Evolutionary conservation across 495 filamentous ascomycete genomes (phyloP).

Genomic region (Aspergillus cristatus): DNA sequence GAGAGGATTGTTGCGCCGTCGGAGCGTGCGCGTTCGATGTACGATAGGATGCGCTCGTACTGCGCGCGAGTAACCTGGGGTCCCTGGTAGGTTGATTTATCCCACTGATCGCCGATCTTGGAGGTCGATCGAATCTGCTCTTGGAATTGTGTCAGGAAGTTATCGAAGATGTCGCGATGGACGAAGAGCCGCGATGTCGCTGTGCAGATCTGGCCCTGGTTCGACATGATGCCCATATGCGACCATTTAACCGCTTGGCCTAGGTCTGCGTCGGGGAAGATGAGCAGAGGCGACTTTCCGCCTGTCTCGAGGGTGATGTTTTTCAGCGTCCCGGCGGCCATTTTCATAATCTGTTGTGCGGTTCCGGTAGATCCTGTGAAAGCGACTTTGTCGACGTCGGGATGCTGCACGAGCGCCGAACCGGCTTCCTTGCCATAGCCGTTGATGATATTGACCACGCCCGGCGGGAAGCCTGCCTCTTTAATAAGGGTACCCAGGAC

Average conservation of each 20-base stretch:
- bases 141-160: slow-evolving; percentile 68
- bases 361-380: slow-evolving; percentile 84
- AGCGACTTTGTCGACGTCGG: slow-evolving; percentile 77
- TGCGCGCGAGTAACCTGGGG: slow-evolving; percentile 83
- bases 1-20: slow-evolving; percentile 71
- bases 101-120: slow-evolving; percentile 77
- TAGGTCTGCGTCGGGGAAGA: slow-evolving; percentile 82
- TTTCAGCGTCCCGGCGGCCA: slow-evolving; percentile 73
- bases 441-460: slow-evolving; percentile 87
- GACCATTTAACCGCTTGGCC: slow-evolving; percentile 84
- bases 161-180: slow-evolving; percentile 65
- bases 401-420: slow-evolving; percentile 65
- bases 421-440: slow-evolving; percentile 72
- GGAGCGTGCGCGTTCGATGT: slow-evolving; percentile 64
- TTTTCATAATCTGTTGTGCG: slow-evolving; percentile 81
- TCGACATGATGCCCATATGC: slow-evolving; percentile 63
- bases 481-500: slow-evolving; percentile 69
- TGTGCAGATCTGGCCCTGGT: slow-evolving; percentile 87
- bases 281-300: slow-evolving; percentile 74
- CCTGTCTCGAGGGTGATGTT: slow-evolving; percentile 92
- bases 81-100: slow-evolving; percentile 69
- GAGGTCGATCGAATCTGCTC: slow-evolving; percentile 54
- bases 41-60: slow-evolving; percentile 70
- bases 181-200: slow-evolving; percentile 82
- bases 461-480: slow-evolving; percentile 84